These are phyloP conservation scores for Arabidopsis thaliana DNA, from an alignment of 345 rosid species.

Conservation along the genomic window DNA sequence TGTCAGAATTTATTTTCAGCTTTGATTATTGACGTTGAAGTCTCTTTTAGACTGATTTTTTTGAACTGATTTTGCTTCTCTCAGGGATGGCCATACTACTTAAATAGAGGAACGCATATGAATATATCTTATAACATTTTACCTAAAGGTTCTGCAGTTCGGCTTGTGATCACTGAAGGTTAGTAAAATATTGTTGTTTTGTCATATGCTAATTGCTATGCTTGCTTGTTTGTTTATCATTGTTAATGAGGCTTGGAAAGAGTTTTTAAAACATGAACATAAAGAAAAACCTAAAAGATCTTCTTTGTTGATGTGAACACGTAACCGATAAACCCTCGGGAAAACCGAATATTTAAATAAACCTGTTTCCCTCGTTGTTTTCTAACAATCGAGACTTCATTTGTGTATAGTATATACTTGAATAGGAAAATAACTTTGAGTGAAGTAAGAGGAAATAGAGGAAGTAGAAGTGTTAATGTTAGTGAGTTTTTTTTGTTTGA, in stretches of 20 bases:
- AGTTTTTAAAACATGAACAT: neutral
- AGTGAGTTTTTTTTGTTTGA: conserved; percentile 11
- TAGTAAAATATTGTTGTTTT: conserved; percentile 17
- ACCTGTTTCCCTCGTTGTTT: neutral
- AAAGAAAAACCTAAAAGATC: neutral
- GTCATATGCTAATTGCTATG: neutral
- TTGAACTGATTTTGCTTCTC: conserved; percentile 21
- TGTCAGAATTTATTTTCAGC: neutral
- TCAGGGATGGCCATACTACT: conserved; percentile 68
- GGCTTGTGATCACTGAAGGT: conserved; percentile 78
- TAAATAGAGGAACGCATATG: conserved; percentile 66
- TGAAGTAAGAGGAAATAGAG: neutral
- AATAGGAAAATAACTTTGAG: neutral
- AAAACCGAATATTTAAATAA: neutral
- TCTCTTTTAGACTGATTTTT: conserved; percentile 3
- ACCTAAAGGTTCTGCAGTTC: conserved; percentile 53
- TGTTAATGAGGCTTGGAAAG: neutral
- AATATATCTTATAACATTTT: conserved; percentile 66
- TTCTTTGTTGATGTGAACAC: neutral
- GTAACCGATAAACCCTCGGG: neutral
- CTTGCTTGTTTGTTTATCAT: neutral
- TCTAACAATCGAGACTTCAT: neutral
- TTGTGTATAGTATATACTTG: neutral
- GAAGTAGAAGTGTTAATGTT: neutral
- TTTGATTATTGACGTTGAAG: neutral